Conservation (phyloP, 2,329 filamentous ascomycete genomes). For the Cytospora leucostoma region DNA sequence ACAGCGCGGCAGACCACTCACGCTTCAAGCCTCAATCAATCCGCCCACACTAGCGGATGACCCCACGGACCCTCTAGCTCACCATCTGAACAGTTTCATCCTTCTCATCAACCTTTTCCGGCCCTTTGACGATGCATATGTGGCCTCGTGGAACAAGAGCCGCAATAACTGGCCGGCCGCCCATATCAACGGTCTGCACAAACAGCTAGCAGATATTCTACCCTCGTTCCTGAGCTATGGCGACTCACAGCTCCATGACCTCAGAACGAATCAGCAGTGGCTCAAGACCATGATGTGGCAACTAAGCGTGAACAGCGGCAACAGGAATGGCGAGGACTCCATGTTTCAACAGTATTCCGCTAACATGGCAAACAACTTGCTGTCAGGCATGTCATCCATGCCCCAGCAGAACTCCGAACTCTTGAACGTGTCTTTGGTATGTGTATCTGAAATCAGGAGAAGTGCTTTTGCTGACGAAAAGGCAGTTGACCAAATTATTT, state of each 20-base stretch:
- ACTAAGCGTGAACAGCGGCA: slow-evolving; percentile 57
- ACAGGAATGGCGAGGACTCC: slow-evolving; percentile 50
- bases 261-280: slow-evolving; percentile 64
- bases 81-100: slow-evolving; percentile 58
- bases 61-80: slow-evolving; percentile 54
- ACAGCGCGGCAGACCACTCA: slow-evolving; percentile 68
- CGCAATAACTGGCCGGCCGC: slow-evolving; percentile 57
- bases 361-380: slow-evolving; percentile 62
- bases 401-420: slow-evolving; percentile 73
- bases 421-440: slow-evolving; percentile 71
- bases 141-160: slow-evolving; percentile 67
- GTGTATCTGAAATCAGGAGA: slow-evolving; percentile 35
- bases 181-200: slow-evolving; percentile 60
- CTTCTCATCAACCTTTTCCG: slow-evolving; percentile 64
- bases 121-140: slow-evolving; percentile 66
- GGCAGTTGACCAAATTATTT: slow-evolving; percentile 75
- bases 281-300: slow-evolving; percentile 66
- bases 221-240: slow-evolving; percentile 53
- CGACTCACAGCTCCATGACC: slow-evolving; percentile 56
- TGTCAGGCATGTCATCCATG: slow-evolving; percentile 71
- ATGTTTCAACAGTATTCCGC: slow-evolving; percentile 66
- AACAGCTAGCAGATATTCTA: slow-evolving; percentile 60
- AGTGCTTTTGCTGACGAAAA: slow-evolving; percentile 7
- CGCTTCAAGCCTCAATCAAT: slow-evolving; percentile 68
- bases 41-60: slow-evolving; percentile 65